Conservation (phyloP, 2,329 filamentous ascomycete species). For the Didymosphaeria variabile region DNA sequence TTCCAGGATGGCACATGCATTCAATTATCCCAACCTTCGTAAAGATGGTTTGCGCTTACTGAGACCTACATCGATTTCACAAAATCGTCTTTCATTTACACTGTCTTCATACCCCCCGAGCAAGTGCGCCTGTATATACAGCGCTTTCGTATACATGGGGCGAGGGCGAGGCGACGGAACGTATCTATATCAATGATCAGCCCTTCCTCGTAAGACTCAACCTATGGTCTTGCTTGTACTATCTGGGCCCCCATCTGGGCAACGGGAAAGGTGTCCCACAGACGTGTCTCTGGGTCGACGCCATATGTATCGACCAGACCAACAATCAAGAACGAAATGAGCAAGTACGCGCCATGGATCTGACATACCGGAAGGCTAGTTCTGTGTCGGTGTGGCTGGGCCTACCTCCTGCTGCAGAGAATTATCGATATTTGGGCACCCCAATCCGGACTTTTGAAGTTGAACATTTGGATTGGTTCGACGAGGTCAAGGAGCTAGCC, state of each 20-base stretch:
- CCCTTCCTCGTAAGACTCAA: neutral
- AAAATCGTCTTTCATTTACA: constrained; percentile 4
- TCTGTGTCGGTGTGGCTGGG: constrained; percentile 18
- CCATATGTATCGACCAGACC: constrained; percentile 19
- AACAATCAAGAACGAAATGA: constrained; percentile 16
- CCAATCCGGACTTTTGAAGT: constrained; percentile 10
- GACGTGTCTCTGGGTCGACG: constrained; percentile 7
- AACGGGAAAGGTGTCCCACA: neutral
- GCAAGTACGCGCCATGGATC: constrained; percentile 20
- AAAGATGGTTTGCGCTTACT: neutral
- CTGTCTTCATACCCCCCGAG: constrained; percentile 2
- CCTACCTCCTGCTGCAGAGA: constrained; percentile 7
- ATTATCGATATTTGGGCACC: neutral
- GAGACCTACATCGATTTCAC: neutral
- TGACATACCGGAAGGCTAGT: constrained; percentile 16
- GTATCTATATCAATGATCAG: constrained; percentile 5
- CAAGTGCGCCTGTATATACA: constrained; percentile 24
- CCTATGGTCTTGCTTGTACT: neutral
- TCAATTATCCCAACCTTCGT: neutral
- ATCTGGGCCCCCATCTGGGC: neutral
- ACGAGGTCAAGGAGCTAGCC: constrained; percentile 12
- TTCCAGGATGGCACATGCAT: neutral
- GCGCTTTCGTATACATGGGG: constrained; percentile 45
- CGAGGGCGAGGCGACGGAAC: constrained; percentile 17
- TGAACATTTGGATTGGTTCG: constrained; percentile 6